Conservation (phyloP, 2,329 filamentous ascomycete species). For the Orbilia brochopaga region DNA sequence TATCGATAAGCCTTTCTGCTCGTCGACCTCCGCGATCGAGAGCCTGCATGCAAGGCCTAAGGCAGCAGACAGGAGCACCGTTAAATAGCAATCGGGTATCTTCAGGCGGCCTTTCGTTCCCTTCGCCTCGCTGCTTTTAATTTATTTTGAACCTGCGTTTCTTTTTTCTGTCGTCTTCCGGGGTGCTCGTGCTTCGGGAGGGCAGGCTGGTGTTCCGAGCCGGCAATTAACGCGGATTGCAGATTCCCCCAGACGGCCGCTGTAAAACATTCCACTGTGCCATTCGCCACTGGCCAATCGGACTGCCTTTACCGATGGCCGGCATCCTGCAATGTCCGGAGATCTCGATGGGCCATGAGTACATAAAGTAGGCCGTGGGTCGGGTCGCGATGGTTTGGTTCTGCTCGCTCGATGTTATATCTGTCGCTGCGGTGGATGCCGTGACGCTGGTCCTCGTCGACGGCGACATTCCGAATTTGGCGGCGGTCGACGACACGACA, state of each 20-base stretch:
- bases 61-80: neutral
- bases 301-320: neutral
- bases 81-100: neutral
- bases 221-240: conserved; percentile 21
- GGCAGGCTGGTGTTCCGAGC: conserved; percentile 46
- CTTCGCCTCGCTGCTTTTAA: neutral
- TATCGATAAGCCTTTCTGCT: conserved; percentile 16
- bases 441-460: neutral
- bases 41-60: too few species aligned
- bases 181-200: conserved; percentile 32
- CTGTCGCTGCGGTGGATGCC: neutral
- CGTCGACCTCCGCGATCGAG: neutral
- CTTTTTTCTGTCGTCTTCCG: conserved; percentile 10
- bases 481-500: neutral
- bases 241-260: neutral
- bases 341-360: neutral
- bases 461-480: neutral
- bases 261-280: neutral
- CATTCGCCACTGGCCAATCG: neutral
- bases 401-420: neutral
- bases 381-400: neutral
- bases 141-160: neutral
- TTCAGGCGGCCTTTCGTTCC: neutral
- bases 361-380: too few species aligned
- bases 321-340: neutral